phyloP scores from a whole-genome alignment of 73 alveolate species.

The Paraurostyla sp. region DNA sequence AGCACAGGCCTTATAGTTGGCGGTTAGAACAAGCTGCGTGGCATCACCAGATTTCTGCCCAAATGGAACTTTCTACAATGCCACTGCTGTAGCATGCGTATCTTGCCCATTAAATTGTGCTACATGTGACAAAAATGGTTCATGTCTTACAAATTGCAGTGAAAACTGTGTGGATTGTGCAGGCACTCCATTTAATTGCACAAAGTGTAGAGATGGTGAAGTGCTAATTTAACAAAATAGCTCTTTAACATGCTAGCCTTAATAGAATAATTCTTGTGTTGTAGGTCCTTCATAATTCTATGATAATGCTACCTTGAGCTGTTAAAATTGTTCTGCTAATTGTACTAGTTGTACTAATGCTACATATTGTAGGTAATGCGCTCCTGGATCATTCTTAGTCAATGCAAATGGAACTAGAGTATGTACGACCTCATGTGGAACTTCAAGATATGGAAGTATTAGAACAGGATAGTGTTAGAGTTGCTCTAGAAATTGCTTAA shows the following conservation, averaged over 20 bases:
- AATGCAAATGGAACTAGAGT: background rate
- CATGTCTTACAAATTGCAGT: background rate
- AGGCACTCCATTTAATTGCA: background rate
- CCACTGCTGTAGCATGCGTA: background rate
- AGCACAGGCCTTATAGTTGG: background rate
- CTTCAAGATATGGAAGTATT: background rate
- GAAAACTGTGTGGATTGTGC: background rate
- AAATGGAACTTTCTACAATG: background rate
- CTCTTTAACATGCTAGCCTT: background rate
- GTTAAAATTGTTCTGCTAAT: background rate
- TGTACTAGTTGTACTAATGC: background rate
- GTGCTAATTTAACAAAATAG: background rate
- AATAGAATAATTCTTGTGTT: background rate
- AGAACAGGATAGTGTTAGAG: background rate
- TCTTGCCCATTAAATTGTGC: constrained; percentile 43
- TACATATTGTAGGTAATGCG: background rate
- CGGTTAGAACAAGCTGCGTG: background rate
- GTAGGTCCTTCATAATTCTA: constrained; percentile 12
- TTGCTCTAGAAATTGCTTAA: background rate
- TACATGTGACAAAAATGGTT: background rate
- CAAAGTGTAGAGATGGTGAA: background rate
- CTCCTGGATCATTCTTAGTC: background rate
- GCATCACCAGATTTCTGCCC: background rate
- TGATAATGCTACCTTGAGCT: background rate
- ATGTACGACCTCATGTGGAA: background rate